Evolutionary conservation across 2,329 filamentous ascomycete species (phyloP).

Genomic region (Sclerotinia subarctica): DNA sequence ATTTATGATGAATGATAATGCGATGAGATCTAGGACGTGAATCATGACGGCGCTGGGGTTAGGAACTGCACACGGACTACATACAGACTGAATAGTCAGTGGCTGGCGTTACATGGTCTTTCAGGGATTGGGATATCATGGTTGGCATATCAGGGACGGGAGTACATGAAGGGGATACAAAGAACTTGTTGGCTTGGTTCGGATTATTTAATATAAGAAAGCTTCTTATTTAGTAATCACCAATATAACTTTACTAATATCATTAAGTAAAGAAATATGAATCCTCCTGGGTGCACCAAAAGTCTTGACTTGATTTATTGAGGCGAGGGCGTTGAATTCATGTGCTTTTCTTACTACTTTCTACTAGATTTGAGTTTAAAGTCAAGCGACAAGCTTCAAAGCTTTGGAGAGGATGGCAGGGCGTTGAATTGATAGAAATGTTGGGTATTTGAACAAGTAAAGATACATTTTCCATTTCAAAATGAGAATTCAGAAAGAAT

Average conservation of each 20-base stretch:
- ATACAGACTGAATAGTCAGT: background rate
- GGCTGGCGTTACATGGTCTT: background rate
- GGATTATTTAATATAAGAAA: background rate
- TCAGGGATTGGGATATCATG: background rate
- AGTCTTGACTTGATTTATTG: background rate
- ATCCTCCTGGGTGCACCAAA: background rate
- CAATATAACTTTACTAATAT: background rate
- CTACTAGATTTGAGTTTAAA: too few species aligned
- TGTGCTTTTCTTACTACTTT: too few species aligned
- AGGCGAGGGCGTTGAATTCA: too few species aligned
- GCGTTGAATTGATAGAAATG: too few species aligned
- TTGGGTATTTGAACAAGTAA: too few species aligned
- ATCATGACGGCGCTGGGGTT: background rate
- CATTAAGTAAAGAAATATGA: background rate
- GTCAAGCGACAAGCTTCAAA: too few species aligned
- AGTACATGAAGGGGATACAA: background rate
- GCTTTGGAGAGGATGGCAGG: too few species aligned
- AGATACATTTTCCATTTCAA: too few species aligned
- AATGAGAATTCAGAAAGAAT: too few species aligned
- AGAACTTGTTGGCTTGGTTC: too few species aligned
- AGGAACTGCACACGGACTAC: background rate
- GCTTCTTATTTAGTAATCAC: background rate
- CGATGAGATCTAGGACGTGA: background rate
- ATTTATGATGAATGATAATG: conserved; percentile 3
- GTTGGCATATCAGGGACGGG: background rate